phyloP scores from a whole-genome alignment of 345 rosid species.

The Salix caprea region DNA sequence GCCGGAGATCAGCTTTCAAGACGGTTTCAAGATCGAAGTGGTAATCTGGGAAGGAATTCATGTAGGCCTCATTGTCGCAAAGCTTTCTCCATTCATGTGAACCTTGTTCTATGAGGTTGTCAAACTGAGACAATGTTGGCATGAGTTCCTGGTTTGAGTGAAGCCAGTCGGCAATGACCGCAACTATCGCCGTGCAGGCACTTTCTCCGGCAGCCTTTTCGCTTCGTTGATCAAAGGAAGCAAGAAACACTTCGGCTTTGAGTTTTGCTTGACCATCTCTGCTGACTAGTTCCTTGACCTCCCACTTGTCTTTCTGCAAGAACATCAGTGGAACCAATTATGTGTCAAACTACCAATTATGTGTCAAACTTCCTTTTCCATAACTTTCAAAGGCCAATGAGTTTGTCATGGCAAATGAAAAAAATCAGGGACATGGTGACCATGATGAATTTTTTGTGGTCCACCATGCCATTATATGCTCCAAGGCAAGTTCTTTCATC shows the following conservation, averaged over 20 bases:
- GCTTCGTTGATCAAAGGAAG: constrained; percentile 41
- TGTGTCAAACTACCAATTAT: not conserved
- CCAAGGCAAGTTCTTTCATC: not conserved
- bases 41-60: constrained; percentile 19
- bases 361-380: not conserved
- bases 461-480: not conserved
- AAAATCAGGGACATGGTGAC: not conserved
- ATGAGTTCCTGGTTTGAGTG: constrained; percentile 19
- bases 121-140: constrained; percentile 26
- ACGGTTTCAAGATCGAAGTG: constrained; percentile 45
- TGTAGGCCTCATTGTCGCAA: constrained; percentile 11
- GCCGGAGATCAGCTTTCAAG: constrained; percentile 28
- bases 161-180: constrained; percentile 29
- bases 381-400: not conserved
- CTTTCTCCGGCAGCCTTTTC: constrained; percentile 32
- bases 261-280: constrained; percentile 41
- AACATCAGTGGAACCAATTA: too few relatives aligned
- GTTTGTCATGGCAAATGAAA: not conserved
- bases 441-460: not conserved
- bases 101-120: constrained; percentile 31
- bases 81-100: constrained; percentile 35
- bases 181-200: constrained; percentile 32
- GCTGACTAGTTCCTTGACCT: constrained; percentile 28
- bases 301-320: constrained; percentile 23
- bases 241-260: constrained; percentile 28